Conservation (phyloP, 169 alveolate genomes). For the Plasmodium yoelii region DNA sequence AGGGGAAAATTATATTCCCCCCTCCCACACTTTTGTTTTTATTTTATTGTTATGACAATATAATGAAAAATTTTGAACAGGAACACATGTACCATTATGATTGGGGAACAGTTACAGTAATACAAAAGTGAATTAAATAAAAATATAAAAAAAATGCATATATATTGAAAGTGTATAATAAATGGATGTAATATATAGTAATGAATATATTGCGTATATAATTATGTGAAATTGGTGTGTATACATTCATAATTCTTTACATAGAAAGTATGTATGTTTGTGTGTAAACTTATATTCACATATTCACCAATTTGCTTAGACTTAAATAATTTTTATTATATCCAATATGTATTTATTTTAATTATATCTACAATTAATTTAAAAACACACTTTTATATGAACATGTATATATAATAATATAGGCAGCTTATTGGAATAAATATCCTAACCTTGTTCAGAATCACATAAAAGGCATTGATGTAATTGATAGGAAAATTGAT, state of each 20-base stretch:
- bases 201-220: no score
- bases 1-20: no score
- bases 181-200: neutral
- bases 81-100: conserved; percentile 44
- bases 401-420: neutral
- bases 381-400: neutral
- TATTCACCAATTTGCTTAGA: neutral
- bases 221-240: no score
- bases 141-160: neutral
- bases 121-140: neutral
- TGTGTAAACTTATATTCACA: neutral
- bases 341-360: neutral
- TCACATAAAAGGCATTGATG: conserved; percentile 38
- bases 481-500: conserved; percentile 33
- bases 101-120: conserved; percentile 71
- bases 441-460: conserved; percentile 44
- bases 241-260: neutral
- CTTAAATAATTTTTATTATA: neutral
- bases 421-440: conserved; percentile 46
- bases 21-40: neutral
- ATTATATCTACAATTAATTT: neutral
- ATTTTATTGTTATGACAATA: neutral
- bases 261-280: neutral
- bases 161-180: neutral
- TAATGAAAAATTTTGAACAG: conserved; percentile 50